Conservation (phyloP, 164 flowering plant genomes). For the Piper betle region DNA sequence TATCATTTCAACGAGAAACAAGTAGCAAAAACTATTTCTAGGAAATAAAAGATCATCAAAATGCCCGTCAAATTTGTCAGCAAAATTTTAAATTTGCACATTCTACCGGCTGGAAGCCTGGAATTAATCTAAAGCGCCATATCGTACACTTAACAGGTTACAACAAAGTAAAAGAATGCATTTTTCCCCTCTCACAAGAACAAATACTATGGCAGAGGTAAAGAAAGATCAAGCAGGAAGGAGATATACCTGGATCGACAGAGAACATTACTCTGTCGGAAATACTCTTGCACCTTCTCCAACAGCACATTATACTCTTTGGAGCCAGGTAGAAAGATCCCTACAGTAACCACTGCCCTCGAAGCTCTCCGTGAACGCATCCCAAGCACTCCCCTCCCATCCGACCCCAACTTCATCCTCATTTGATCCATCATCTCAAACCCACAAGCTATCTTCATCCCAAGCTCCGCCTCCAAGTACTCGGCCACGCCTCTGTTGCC, state of each 20-base stretch:
- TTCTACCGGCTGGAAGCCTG: too few relatives aligned
- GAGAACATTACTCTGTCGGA: constrained; percentile 37
- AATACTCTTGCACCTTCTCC: constrained; percentile 74
- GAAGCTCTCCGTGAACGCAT: constrained; percentile 49
- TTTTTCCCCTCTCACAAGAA: too few relatives aligned
- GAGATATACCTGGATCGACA: constrained; percentile 47
- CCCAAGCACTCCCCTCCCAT: constrained; percentile 70
- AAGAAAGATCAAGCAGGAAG: not conserved
- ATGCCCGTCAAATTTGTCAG: too few relatives aligned
- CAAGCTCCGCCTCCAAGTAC: constrained; percentile 73
- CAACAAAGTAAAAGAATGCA: too few relatives aligned
- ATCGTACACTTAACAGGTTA: too few relatives aligned
- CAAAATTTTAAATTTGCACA: too few relatives aligned
- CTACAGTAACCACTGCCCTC: constrained; percentile 73
- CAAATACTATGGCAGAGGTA: not conserved
- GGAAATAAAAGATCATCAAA: too few relatives aligned
- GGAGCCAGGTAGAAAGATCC: constrained; percentile 78
- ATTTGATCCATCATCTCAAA: constrained; percentile 91
- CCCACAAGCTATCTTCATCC: constrained; percentile 96
- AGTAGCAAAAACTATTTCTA: too few relatives aligned
- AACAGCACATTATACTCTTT: constrained; percentile 59
- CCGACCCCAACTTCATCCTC: constrained; percentile 39
- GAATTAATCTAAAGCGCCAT: too few relatives aligned
- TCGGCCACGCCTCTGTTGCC: constrained; percentile 17
- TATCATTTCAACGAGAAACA: too few relatives aligned